Conservation (phyloP, 148 eudicot species). For the Rhododendron vialii region DNA sequence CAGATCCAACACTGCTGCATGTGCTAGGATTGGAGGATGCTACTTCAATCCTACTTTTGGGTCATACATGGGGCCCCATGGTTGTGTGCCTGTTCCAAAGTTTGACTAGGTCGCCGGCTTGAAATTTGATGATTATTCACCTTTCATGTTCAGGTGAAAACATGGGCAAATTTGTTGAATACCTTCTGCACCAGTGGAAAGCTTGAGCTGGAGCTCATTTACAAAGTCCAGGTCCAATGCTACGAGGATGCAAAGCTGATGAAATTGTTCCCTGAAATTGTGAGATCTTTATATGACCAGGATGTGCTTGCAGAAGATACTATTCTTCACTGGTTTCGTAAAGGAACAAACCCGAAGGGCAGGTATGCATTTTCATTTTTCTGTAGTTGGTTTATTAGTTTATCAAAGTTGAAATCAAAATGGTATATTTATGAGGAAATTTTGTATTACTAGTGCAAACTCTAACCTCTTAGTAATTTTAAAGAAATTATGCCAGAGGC, state of each 20-base stretch:
- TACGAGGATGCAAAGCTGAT: conserved; percentile 93
- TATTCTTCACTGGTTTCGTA: conserved; percentile 89
- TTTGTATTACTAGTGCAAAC: not conserved
- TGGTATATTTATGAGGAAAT: not conserved
- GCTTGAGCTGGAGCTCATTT: conserved; percentile 88
- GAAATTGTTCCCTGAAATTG: conserved; percentile 93
- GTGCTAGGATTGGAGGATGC: not conserved
- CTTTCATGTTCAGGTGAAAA: conserved; percentile 55
- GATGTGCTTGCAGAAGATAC: conserved; percentile 99
- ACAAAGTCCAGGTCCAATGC: conserved; percentile 94
- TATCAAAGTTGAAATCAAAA: not conserved
- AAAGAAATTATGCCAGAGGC: not conserved
- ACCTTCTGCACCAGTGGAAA: conserved; percentile 88
- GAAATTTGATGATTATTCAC: not conserved
- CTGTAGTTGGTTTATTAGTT: not conserved
- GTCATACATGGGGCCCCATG: not conserved
- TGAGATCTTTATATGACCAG: conserved; percentile 87
- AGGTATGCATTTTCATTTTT: conserved; percentile 37
- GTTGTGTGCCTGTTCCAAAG: not conserved
- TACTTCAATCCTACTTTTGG: not conserved
- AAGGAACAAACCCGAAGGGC: conserved; percentile 92
- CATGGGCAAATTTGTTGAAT: conserved; percentile 81
- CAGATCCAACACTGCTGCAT: not conserved
- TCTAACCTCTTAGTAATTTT: not conserved
- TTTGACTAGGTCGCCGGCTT: not conserved